A percentile compares a stretch with the other conserved stretches of the same genome.
Evolutionary conservation across 2,329 filamentous ascomycete genomes (phyloP).

Genomic region (Dothideomycetes sp.): DNA sequence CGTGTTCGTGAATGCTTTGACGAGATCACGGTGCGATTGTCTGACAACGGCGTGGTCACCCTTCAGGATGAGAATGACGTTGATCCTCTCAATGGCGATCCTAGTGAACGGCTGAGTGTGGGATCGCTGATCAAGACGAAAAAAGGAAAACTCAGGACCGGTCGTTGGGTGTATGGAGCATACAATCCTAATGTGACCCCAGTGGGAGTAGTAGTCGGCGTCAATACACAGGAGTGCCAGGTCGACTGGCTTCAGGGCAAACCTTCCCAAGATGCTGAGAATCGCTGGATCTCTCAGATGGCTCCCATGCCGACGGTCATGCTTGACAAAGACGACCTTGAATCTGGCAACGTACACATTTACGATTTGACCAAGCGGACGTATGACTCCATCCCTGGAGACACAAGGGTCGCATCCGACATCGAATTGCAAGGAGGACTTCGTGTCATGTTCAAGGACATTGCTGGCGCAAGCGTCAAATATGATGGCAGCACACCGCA

Average conservation of each 20-base stretch:
- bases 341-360: constrained; percentile 28
- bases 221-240: constrained; percentile 32
- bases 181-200: constrained; percentile 39
- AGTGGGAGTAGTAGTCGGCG: constrained; percentile 41
- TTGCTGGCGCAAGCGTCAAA: constrained; percentile 38
- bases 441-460: constrained; percentile 44
- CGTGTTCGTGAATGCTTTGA: constrained; percentile 38
- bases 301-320: constrained; percentile 10
- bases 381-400: not conserved
- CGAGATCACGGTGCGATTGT: constrained; percentile 39
- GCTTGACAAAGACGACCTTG: constrained; percentile 26
- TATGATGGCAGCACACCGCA: constrained; percentile 32
- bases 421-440: constrained; percentile 19
- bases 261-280: not conserved
- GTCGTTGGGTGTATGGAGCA: constrained; percentile 41
- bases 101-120: constrained; percentile 24
- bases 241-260: constrained; percentile 42
- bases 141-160: constrained; percentile 39
- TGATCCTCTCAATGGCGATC: constrained; percentile 12
- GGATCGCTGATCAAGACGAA: constrained; percentile 42
- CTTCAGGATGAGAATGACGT: constrained; percentile 34
- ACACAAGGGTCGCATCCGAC: constrained; percentile 13
- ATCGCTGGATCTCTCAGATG: not conserved
- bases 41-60: constrained; percentile 43
- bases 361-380: constrained; percentile 28